A percentile compares a stretch with the other conserved stretches of the same genome.
These are phyloP conservation scores for Pseudotulostoma volvatum DNA, from an alignment of 495 filamentous ascomycete species.

Conservation along the genomic window DNA sequence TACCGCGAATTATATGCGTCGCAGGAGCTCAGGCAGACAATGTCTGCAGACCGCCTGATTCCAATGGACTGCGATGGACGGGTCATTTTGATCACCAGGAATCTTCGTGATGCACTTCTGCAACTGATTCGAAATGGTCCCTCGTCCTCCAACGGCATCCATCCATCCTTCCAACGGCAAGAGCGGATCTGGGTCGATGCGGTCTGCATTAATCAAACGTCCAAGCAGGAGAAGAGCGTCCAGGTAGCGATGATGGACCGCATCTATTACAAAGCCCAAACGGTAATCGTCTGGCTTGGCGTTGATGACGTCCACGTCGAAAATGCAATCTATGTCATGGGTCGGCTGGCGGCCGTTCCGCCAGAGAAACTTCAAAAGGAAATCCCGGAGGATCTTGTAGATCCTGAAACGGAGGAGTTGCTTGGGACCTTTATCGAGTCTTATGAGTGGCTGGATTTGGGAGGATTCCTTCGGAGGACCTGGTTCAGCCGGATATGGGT, in stretches of 20 bases:
- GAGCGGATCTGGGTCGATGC: conserved; percentile 17
- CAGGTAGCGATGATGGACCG: conserved; percentile 18
- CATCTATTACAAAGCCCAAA: conserved; percentile 12
- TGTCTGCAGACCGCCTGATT: conserved; percentile 4
- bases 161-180: conserved; percentile 3
- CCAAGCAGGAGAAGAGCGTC: conserved; percentile 12
- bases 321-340: not conserved
- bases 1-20: not conserved
- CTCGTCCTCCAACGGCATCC: conserved; percentile 3
- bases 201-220: conserved; percentile 20
- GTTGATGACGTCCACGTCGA: not conserved
- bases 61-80: conserved; percentile 6
- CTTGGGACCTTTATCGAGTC: not conserved
- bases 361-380: not conserved
- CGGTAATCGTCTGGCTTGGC: conserved; percentile 15
- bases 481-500: not conserved
- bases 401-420: not conserved
- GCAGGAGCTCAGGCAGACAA: not conserved
- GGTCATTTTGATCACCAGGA: conserved; percentile 9
- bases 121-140: conserved; percentile 4
- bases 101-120: conserved; percentile 12
- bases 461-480: not conserved
- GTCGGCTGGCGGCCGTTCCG: not conserved
- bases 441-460: not conserved
- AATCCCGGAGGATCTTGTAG: not conserved